Percentiles rank a stretch among this genome's conserved stretches.
These are phyloP conservation scores for Secale cereale DNA, from an alignment of 176 grass and related monocot species.

Conservation along the genomic window DNA sequence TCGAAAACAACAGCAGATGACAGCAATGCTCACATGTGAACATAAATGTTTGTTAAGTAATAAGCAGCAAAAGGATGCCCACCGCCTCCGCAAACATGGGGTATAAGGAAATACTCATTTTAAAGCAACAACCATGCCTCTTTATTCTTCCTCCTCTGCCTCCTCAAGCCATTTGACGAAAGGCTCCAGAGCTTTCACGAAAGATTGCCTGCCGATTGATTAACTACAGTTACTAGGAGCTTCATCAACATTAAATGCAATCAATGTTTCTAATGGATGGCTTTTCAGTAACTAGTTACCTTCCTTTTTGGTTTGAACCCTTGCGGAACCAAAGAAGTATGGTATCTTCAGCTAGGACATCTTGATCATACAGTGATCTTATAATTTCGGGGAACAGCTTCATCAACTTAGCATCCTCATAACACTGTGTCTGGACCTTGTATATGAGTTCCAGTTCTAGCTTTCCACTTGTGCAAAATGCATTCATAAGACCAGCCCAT, in stretches of 20 bases:
- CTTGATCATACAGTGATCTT: constrained; percentile 88
- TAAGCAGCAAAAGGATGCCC: constrained; percentile 3
- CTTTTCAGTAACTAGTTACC: constrained; percentile 31
- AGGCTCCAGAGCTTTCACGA: constrained; percentile 77
- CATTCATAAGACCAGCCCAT: constrained; percentile 85
- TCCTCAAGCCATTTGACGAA: constrained; percentile 93
- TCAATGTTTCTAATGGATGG: neutral
- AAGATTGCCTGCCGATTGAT: constrained; percentile 61
- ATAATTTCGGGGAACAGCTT: constrained; percentile 96
- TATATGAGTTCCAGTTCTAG: constrained; percentile 94
- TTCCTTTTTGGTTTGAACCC: constrained; percentile 93
- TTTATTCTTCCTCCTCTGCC: constrained; percentile 79
- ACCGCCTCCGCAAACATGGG: neutral
- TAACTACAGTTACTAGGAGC: neutral
- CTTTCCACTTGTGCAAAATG: constrained; percentile 77
- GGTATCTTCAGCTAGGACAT: constrained; percentile 96
- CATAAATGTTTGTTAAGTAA: neutral
- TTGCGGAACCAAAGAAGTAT: constrained; percentile 93
- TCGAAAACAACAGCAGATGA: neutral
- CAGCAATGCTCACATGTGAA: neutral
- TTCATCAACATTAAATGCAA: neutral
- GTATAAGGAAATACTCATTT: constrained; percentile 23
- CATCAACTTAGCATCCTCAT: constrained; percentile 94
- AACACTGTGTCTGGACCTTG: constrained; percentile 89
- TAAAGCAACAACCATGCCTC: neutral